Evolutionary conservation across 805 yeast species (phyloP), one percentile per base, ranked within the genome.

Genomic region (Debaryomyces castellii): DNA sequence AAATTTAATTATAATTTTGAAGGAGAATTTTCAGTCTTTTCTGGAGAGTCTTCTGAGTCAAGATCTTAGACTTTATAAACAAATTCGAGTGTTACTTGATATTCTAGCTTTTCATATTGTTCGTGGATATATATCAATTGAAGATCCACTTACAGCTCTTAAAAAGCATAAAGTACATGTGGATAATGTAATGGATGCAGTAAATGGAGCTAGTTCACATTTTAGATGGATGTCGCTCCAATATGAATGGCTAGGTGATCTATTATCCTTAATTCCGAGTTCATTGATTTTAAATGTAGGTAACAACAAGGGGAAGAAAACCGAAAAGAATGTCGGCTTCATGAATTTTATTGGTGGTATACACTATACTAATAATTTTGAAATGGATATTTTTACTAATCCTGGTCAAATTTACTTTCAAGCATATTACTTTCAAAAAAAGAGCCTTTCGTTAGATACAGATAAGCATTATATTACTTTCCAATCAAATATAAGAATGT

Each of bases 111-210:
- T 85, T 41, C 87, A 85, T 53, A 81, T 87, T 8, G 78, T 80
- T 6, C 74, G 86, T 50, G 69, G 82, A 1, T 78, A 81, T 52
- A 68, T 87, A 21, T 80, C 85, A 11, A 47, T 79, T 11, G 86
- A 79, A 35, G 81, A 78, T 49, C 76, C 85, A 1, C 71, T 81
- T 32, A 53, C 71, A 40, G 88, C 91, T 0, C 78, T 81, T 53
- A 70, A 76, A 47, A 85, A 82, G 58, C 89, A 87, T 58, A 74
- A 74, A 32, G 71, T 78, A 16, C 96, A 89, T 65, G 57, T 86
- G 1, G 73, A 73, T 25, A 77, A 76, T 40, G 79, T 85, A 1
- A 52, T 71, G 7, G 52, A 51, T 9, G 55, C 76, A 4, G 46
- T 73, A 14, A 62, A 67, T n/a, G 9, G 57, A 49, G 11, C 54